Percentiles rank a stretch among this genome's conserved stretches.
These are phyloP conservation scores for Puccinia coronata DNA, from an alignment of 1,284 basidiomycete genomes.

Conservation along the genomic window DNA sequence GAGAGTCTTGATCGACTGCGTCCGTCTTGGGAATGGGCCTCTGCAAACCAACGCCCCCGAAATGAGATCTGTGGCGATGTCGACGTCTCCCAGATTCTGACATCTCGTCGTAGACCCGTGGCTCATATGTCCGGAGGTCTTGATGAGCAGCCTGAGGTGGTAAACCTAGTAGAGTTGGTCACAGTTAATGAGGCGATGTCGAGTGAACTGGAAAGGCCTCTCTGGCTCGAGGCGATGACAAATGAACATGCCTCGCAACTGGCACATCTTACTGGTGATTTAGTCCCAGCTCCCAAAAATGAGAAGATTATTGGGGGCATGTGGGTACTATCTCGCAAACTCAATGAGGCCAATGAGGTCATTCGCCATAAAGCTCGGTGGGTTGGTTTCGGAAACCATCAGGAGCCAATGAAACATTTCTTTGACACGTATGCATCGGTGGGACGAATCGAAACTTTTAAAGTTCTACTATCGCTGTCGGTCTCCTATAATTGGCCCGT, in stretches of 20 bases:
- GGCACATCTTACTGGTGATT: not conserved
- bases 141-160: not conserved
- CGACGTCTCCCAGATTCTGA: not conserved
- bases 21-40: not conserved
- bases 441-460: slow-evolving; percentile 5
- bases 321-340: slow-evolving; percentile 21
- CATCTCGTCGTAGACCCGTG: too few relatives aligned
- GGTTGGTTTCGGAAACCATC: slow-evolving; percentile 28
- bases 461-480: slow-evolving; percentile 5
- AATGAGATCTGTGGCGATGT: not conserved
- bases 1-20: not conserved
- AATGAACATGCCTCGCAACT: not conserved
- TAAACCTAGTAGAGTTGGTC: not conserved
- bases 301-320: slow-evolving; percentile 35
- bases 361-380: slow-evolving; percentile 18
- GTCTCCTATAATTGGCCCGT: not conserved
- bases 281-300: not conserved
- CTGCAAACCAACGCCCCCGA: not conserved
- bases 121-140: not conserved
- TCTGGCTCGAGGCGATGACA: slow-evolving; percentile 30
- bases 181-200: not conserved
- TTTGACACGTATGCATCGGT: slow-evolving; percentile 10
- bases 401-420: not conserved
- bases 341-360: slow-evolving; percentile 14
- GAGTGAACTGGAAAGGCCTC: not conserved